phyloP scores from a whole-genome alignment of 2,329 filamentous ascomycete genomes.

The Venturia oleaginea region DNA sequence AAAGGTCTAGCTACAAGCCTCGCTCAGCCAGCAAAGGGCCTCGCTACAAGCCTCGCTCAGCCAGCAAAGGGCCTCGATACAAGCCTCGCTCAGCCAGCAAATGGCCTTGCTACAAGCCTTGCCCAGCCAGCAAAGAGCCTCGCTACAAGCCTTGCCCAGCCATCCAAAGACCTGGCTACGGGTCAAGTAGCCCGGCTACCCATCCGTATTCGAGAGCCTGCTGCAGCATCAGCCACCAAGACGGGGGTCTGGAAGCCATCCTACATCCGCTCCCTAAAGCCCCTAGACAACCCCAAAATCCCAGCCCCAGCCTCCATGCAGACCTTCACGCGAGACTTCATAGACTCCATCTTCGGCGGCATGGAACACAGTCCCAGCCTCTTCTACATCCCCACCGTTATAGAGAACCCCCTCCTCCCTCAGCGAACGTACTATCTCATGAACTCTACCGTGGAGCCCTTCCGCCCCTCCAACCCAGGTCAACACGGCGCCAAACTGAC shows the following conservation, averaged over 20 bases:
- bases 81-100: not conserved
- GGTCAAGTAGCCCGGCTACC: not conserved
- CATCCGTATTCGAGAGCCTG: not conserved
- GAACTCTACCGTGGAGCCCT: conserved; percentile 31
- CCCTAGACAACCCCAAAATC: conserved; percentile 19
- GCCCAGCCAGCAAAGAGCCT: too few species aligned
- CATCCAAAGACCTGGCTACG: too few species aligned
- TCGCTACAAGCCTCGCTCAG: not conserved
- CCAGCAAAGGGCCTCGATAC: not conserved
- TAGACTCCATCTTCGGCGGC: conserved; percentile 27
- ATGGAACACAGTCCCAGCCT: conserved; percentile 33
- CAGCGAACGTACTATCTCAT: conserved; percentile 35
- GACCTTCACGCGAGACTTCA: conserved; percentile 31
- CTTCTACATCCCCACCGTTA: conserved; percentile 24
- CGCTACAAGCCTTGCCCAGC: too few species aligned
- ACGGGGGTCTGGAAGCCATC: conserved; percentile 28
- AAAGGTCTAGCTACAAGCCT: not conserved
- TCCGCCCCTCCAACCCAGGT: conserved; percentile 31
- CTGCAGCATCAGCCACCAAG: not conserved
- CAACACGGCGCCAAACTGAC: conserved; percentile 38
- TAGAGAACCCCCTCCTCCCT: conserved; percentile 22
- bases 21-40: not conserved
- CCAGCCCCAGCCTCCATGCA: conserved; percentile 19
- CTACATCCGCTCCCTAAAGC: conserved; percentile 26
- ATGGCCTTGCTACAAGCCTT: not conserved